These are phyloP conservation scores for Claviceps africana DNA, from an alignment of 2,329 filamentous ascomycete species.

Conservation along the genomic window DNA sequence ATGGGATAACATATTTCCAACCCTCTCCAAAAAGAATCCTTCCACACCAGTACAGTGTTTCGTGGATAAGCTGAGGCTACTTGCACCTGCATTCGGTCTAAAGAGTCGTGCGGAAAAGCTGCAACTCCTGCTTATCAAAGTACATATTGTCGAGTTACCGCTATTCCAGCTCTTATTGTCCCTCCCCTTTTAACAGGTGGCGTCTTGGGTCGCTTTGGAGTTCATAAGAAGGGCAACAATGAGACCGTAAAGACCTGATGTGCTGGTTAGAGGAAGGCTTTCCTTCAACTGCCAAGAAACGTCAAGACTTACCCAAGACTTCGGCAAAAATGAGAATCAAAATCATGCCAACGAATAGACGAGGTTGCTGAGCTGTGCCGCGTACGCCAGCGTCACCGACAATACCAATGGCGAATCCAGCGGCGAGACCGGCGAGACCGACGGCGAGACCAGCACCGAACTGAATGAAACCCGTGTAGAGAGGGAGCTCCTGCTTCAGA, in stretches of 20 bases:
- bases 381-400: slow-evolving; percentile 81
- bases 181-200: slow-evolving; percentile 35
- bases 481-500: slow-evolving; percentile 54
- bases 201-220: slow-evolving; percentile 65
- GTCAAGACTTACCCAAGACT: slow-evolving; percentile 70
- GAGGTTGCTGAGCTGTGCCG: slow-evolving; percentile 70
- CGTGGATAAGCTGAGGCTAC: slow-evolving; percentile 12
- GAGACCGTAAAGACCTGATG: slow-evolving; percentile 85
- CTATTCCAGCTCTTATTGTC: slow-evolving; percentile 7
- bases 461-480: slow-evolving; percentile 77
- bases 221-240: slow-evolving; percentile 99
- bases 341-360: slow-evolving; percentile 94
- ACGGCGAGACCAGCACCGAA: slow-evolving; percentile 71
- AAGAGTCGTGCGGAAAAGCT: slow-evolving; percentile 10
- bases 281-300: not conserved
- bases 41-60: not conserved
- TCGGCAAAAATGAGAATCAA: slow-evolving; percentile 99
- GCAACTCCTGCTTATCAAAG: slow-evolving; percentile 15
- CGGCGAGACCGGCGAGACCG: slow-evolving; percentile 70
- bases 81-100: slow-evolving; percentile 11
- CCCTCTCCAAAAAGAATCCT: slow-evolving; percentile 4
- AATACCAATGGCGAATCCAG: slow-evolving; percentile 77
- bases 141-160: slow-evolving; percentile 24
- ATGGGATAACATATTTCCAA: slow-evolving; percentile 2
- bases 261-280: slow-evolving; percentile 11